Base-by-base conservation (phyloP, 345 rosid genomes). In the Draba incana region DNA sequence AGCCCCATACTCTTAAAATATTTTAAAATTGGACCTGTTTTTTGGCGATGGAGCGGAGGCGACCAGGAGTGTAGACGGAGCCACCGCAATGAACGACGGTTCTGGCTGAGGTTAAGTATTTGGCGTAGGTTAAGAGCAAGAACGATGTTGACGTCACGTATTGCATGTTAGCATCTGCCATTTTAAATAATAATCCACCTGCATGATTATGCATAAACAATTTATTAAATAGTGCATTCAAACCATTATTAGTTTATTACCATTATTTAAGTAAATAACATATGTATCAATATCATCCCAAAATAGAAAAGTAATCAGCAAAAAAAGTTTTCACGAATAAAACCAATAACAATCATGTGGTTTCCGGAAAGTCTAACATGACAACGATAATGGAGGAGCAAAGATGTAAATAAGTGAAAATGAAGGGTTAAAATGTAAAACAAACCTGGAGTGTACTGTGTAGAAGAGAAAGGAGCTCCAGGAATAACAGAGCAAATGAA, bases 401-500 rank as follows among this genome's bases (percentile, higher is more conserved):
- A 15, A 20, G 0, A 48, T 48, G 28, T 48, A 48, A 48, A 48
- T 16, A 2, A 48, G 52, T 48, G 16, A 38, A 74, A 37, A 15
- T 5, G 35, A 55, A 56, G 64, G 58, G 65, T 55, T 46, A 27
- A 39, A 16, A 64, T 33, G 66, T 3, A 66, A 73, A 25, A 60
- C 88, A 4, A 73, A 90, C 97, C 99, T 76, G 92, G 99, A 8
- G 99, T 90, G 55, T 87, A 94, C 51, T 84, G 87, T 42, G 95
- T 8, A 47, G 92, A 86, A 71, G 92, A 90, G 78, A 70, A 88
- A 57, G 93, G 81, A 54, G 96, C 92, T 16, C 90, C 96, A 35
- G 97, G 99, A 23, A 94, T 81, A 28, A 94, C 80, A 8, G 97
- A 90, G 78, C 99, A 94, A 33, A 94, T 86, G 76, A 90, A 94